Evolutionary conservation across 129 eudicot genomes (phyloP).

Genomic region (Helichrysum umbraculigerum): DNA sequence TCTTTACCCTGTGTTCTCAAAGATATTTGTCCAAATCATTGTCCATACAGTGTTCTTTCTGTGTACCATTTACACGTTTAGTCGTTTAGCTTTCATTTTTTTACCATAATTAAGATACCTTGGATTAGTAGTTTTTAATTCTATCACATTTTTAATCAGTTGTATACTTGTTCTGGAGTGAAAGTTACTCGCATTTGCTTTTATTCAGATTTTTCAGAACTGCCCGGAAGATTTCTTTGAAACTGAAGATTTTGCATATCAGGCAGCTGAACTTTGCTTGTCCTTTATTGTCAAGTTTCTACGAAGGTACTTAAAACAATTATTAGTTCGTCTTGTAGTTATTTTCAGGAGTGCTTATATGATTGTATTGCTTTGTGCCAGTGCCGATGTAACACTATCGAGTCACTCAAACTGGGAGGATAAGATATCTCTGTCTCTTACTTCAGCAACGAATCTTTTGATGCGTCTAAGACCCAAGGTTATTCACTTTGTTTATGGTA

Average conservation of each 20-base stretch:
- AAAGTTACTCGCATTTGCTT: slow-evolving; percentile 31
- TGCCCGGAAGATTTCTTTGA: slow-evolving; percentile 80
- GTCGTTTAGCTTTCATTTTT: slow-evolving; percentile 1
- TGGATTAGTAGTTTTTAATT: not conserved
- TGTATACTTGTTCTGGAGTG: slow-evolving; percentile 5
- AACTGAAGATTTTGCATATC: slow-evolving; percentile 50
- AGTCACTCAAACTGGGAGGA: slow-evolving; percentile 54
- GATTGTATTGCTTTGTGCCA: slow-evolving; percentile 31
- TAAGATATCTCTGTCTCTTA: slow-evolving; percentile 45
- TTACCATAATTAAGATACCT: not conserved
- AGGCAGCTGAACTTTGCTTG: slow-evolving; percentile 73
- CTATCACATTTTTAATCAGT: not conserved
- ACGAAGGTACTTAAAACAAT: slow-evolving; percentile 45
- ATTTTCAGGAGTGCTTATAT: slow-evolving; percentile 11
- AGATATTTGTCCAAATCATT: too few species aligned
- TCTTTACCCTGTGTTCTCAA: not conserved
- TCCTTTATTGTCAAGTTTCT: slow-evolving; percentile 63
- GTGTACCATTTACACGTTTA: not conserved
- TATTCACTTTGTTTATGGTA: slow-evolving; percentile 7
- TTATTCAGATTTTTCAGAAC: slow-evolving; percentile 71
- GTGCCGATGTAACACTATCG: slow-evolving; percentile 44
- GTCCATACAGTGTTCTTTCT: not conserved
- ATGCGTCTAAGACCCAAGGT: slow-evolving; percentile 64
- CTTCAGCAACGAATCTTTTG: slow-evolving; percentile 57
- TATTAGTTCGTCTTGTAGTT: not conserved